phyloP scores from a whole-genome alignment of 2,329 filamentous ascomycete species.

The Gnomoniopsis smithogilvyi region DNA sequence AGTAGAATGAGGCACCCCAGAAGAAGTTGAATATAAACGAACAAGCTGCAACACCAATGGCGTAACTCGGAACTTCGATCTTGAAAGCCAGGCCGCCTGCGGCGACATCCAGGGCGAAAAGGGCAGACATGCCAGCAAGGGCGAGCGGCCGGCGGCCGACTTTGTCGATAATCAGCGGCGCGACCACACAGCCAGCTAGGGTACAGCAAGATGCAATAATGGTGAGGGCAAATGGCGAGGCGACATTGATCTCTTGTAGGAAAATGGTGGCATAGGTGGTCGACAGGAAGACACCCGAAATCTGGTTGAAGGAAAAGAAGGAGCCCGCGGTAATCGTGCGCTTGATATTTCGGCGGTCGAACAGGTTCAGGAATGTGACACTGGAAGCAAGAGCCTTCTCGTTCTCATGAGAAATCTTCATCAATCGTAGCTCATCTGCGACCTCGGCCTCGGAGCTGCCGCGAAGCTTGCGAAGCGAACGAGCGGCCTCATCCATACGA shows the following conservation, averaged over 20 bases:
- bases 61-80: slow-evolving; percentile 21
- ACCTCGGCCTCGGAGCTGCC: slow-evolving; percentile 28
- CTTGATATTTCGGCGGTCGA: slow-evolving; percentile 29
- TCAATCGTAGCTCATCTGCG: slow-evolving; percentile 29
- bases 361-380: slow-evolving; percentile 33
- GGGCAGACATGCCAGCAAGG: slow-evolving; percentile 29
- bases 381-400: slow-evolving; percentile 23
- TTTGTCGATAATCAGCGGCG: slow-evolving; percentile 31
- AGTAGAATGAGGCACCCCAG: slow-evolving; percentile 33
- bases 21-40: slow-evolving; percentile 35
- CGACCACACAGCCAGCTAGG: slow-evolving; percentile 32
- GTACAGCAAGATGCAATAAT: slow-evolving; percentile 33
- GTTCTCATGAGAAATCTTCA: slow-evolving; percentile 25
- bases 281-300: slow-evolving; percentile 33
- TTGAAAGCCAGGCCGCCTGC: slow-evolving; percentile 32
- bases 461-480: slow-evolving; percentile 29
- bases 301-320: slow-evolving; percentile 32
- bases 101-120: slow-evolving; percentile 30
- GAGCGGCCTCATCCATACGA: slow-evolving; percentile 26
- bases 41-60: slow-evolving; percentile 28
- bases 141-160: slow-evolving; percentile 32
- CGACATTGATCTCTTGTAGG: slow-evolving; percentile 30
- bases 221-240: slow-evolving; percentile 31
- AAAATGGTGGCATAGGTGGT: slow-evolving; percentile 35
- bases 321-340: slow-evolving; percentile 33